Percentiles rank a stretch among this genome's conserved stretches.
Evolutionary conservation across 2,329 filamentous ascomycete species (phyloP).

Genomic region (Stenocarpella maydis): DNA sequence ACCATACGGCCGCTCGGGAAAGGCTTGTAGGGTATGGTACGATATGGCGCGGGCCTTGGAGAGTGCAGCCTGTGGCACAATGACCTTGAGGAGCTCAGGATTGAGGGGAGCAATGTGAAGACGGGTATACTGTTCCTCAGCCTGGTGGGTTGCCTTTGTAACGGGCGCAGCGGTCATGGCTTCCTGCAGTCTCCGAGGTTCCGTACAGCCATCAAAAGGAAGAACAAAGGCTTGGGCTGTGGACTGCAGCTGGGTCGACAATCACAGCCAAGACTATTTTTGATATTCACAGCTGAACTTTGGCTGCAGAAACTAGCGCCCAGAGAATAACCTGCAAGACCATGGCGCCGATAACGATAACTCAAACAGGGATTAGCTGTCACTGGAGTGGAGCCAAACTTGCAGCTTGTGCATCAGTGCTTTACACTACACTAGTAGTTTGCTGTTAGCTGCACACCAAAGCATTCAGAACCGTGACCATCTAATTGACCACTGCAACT

Average conservation of each 20-base stretch:
- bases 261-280: too few species aligned
- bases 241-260: too few species aligned
- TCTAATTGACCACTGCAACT: too few species aligned
- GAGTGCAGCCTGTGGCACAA: constrained; percentile 74
- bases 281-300: constrained; percentile 10
- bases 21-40: constrained; percentile 86
- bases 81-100: constrained; percentile 73
- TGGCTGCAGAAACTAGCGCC: constrained; percentile 29
- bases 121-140: constrained; percentile 54
- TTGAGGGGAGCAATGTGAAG: constrained; percentile 92
- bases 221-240: background rate
- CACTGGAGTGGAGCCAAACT: background rate
- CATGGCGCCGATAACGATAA: constrained; percentile 26
- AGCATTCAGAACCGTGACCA: too few species aligned
- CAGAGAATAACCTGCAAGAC: constrained; percentile 16
- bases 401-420: background rate
- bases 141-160: background rate
- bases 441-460: too few species aligned
- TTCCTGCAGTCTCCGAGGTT: background rate
- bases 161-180: constrained; percentile 28
- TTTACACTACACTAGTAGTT: too few species aligned
- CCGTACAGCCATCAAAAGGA: background rate
- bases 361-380: background rate
- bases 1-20: constrained; percentile 89
- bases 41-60: constrained; percentile 80